Conservation (phyloP, 1,284 basidiomycete species). For the Inonotus obliquus region DNA sequence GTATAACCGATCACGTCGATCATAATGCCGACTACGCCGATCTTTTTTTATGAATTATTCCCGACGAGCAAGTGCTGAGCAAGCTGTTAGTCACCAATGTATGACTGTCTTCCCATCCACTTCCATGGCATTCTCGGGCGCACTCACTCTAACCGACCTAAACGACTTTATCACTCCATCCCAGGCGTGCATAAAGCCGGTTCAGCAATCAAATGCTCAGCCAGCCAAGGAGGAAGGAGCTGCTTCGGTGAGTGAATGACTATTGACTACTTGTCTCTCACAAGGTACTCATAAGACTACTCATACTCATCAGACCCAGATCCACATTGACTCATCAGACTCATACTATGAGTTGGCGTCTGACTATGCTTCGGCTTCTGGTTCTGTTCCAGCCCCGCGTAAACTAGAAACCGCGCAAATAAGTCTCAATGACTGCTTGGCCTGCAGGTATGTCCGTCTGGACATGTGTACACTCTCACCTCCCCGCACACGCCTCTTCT, state of each 20-base stretch:
- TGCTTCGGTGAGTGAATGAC: conserved; percentile 46
- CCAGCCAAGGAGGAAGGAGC: conserved; percentile 45
- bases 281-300: not conserved
- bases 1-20: not conserved
- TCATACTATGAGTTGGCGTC: conserved; percentile 71
- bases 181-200: conserved; percentile 97
- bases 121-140: conserved; percentile 86
- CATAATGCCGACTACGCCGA: not conserved
- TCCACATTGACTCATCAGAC: conserved; percentile 78
- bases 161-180: conserved; percentile 98
- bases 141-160: conserved; percentile 89
- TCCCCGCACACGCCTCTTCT: not conserved
- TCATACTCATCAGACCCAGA: conserved; percentile 66
- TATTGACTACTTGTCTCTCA: conserved; percentile 9
- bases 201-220: conserved; percentile 57
- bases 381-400: conserved; percentile 30
- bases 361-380: conserved; percentile 23
- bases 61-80: not conserved
- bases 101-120: not conserved
- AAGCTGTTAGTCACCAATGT: not conserved
- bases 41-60: not conserved
- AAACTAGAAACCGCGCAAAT: conserved; percentile 92
- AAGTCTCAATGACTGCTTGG: conserved; percentile 92
- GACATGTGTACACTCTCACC: not conserved
- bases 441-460: conserved; percentile 63